A percentile compares a stretch with the other conserved stretches of the same genome.
phyloP scores from a whole-genome alignment of 345 rosid genomes.

The Gossypium sturtianum region DNA sequence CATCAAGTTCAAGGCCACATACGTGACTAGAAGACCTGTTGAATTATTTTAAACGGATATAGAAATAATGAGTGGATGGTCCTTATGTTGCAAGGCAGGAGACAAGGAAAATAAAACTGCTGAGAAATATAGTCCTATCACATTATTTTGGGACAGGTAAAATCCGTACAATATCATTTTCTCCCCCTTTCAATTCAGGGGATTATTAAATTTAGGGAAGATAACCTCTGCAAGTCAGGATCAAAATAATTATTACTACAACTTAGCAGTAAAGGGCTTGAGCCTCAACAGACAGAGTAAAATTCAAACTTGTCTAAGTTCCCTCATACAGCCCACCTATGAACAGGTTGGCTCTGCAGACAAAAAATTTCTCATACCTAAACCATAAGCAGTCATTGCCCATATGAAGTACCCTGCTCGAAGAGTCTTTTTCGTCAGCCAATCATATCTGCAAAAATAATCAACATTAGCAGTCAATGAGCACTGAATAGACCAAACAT shows the following conservation, averaged over 20 bases:
- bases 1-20: slow-evolving; percentile 89
- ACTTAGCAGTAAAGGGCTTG: too few species aligned
- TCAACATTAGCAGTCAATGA: not conserved
- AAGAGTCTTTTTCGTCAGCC: slow-evolving; percentile 72
- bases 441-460: slow-evolving; percentile 60
- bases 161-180: not conserved
- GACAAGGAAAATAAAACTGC: not conserved
- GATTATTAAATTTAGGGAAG: not conserved
- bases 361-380: slow-evolving; percentile 43
- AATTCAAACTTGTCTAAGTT: too few species aligned
- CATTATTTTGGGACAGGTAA: not conserved
- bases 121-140: not conserved
- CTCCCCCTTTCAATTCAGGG: not conserved
- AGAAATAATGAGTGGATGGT: not conserved
- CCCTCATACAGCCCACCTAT: not conserved
- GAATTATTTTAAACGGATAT: not conserved
- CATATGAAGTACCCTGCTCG: slow-evolving; percentile 79
- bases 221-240: not conserved
- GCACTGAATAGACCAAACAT: not conserved
- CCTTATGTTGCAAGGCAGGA: not conserved
- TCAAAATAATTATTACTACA: not conserved
- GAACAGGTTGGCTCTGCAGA: not conserved
- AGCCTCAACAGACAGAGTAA: too few species aligned
- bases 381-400: slow-evolving; percentile 92
- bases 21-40: slow-evolving; percentile 86